These are phyloP conservation scores for Phytophthora macrochlamydospora DNA, from an alignment of 352 stramenopile species.

Conservation along the genomic window DNA sequence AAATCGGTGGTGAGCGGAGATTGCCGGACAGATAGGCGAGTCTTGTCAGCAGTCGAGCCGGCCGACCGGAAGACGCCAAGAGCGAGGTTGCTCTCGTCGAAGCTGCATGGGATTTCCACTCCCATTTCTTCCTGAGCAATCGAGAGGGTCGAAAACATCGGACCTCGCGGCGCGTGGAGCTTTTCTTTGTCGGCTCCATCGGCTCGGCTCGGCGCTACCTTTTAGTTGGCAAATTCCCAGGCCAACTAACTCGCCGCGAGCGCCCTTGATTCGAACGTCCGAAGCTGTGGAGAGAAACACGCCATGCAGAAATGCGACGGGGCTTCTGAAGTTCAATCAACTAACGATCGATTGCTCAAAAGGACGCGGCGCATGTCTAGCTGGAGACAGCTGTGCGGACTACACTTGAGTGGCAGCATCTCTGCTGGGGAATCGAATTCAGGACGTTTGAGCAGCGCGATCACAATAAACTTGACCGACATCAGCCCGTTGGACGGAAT, in stretches of 20 bases:
- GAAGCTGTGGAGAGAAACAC: not conserved
- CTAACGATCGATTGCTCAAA: not conserved
- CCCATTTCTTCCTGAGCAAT: not conserved
- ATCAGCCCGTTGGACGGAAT: no score
- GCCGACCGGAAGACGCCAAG: not conserved
- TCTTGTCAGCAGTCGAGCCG: not conserved
- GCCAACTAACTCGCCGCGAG: not conserved
- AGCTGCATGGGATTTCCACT: not conserved
- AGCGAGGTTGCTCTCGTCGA: not conserved
- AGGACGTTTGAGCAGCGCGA: not conserved
- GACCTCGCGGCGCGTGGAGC: not conserved
- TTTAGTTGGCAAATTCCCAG: not conserved
- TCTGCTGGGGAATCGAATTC: not conserved
- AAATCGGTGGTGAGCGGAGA: not conserved
- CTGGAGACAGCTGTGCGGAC: not conserved
- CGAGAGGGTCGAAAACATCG: not conserved
- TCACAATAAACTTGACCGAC: not conserved
- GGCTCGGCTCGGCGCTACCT: not conserved
- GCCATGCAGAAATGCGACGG: not conserved
- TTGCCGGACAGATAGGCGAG: not conserved
- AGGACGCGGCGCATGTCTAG: not conserved
- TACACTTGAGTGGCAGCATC: not conserved
- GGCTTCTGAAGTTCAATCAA: not conserved
- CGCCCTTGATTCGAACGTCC: not conserved
- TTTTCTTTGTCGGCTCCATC: conserved; percentile 1